Conservation (phyloP, 2,329 filamentous ascomycete species). For the Ophiostoma tasmaniense region DNA sequence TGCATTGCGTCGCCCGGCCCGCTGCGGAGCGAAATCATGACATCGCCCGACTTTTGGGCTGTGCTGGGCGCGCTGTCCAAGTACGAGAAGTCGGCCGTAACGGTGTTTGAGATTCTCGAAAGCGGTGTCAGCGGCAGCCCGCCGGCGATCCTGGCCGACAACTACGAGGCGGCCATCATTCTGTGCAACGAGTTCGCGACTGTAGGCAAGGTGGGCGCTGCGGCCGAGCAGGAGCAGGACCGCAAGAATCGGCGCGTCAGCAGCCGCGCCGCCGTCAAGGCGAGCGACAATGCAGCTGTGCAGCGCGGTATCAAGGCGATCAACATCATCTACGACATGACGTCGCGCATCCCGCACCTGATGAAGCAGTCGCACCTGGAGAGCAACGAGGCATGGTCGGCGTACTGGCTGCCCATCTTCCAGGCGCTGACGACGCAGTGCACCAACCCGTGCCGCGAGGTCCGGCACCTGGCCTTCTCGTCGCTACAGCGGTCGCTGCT, state of each 20-base stretch:
- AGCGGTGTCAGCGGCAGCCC: conserved; percentile 64
- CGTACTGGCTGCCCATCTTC: conserved; percentile 96
- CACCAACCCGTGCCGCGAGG: conserved; percentile 87
- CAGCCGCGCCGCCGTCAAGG: conserved; percentile 42
- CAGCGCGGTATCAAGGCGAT: conserved; percentile 73
- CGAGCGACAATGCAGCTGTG: conserved; percentile 63
- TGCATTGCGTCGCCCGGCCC: conserved; percentile 72
- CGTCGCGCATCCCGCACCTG: conserved; percentile 69
- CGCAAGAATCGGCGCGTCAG: conserved; percentile 29
- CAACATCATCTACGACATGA: conserved; percentile 72
- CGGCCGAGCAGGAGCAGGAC: conserved; percentile 61
- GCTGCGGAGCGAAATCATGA: conserved; percentile 85
- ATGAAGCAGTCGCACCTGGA: conserved; percentile 93
- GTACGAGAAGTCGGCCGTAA: conserved; percentile 59
- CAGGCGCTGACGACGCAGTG: conserved; percentile 81
- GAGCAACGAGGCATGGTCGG: conserved; percentile 79
- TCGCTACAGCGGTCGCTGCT: conserved; percentile 79
- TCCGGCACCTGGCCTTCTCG: conserved; percentile 79
- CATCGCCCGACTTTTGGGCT: conserved; percentile 94
- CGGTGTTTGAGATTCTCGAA: conserved; percentile 83
- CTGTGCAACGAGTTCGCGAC: conserved; percentile 86
- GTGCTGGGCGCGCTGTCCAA: conserved; percentile 69
- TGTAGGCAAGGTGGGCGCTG: conserved; percentile 63
- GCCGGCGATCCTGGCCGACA: conserved; percentile 83
- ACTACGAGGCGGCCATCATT: conserved; percentile 80